Evolutionary conservation across 2,329 filamentous ascomycete species (phyloP).

Genomic region (Alternaria sp.): DNA sequence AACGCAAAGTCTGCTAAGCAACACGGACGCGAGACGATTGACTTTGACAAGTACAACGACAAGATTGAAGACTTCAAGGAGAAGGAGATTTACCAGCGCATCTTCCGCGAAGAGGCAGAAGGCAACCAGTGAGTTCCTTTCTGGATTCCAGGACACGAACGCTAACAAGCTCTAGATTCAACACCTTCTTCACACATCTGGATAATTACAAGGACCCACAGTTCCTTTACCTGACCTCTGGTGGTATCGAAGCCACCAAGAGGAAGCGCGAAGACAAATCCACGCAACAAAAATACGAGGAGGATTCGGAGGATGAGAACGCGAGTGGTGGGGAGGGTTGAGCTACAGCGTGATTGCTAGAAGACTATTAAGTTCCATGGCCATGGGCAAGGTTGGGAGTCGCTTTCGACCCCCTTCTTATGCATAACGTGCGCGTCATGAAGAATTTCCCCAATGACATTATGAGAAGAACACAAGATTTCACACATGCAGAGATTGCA

Average conservation of each 20-base stretch:
- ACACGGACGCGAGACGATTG: constrained; percentile 71
- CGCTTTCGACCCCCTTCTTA: not conserved
- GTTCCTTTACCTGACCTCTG: constrained; percentile 59
- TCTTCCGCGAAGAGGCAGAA: constrained; percentile 88
- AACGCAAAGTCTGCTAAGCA: constrained; percentile 74
- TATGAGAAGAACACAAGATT: not conserved
- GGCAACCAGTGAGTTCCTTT: constrained; percentile 75
- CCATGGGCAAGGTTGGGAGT: not conserved
- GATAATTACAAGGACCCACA: constrained; percentile 58
- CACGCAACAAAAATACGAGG: constrained; percentile 32
- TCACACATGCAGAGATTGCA: not conserved
- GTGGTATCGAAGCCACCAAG: constrained; percentile 54
- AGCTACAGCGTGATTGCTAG: not conserved
- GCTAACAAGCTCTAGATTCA: constrained; percentile 45
- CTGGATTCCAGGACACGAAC: not conserved
- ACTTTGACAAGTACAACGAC: constrained; percentile 78
- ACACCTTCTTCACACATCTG: constrained; percentile 58
- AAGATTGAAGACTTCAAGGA: constrained; percentile 91
- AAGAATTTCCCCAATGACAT: not conserved
- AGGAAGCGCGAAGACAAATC: constrained; percentile 37
- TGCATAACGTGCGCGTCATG: not conserved
- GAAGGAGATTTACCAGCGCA: constrained; percentile 86
- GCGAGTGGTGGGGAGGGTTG: constrained; percentile 44
- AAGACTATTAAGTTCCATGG: not conserved
- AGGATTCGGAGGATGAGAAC: constrained; percentile 47